These are phyloP conservation scores for Harrya chromipes DNA, from an alignment of 768 basidiomycete species.

Conservation along the genomic window DNA sequence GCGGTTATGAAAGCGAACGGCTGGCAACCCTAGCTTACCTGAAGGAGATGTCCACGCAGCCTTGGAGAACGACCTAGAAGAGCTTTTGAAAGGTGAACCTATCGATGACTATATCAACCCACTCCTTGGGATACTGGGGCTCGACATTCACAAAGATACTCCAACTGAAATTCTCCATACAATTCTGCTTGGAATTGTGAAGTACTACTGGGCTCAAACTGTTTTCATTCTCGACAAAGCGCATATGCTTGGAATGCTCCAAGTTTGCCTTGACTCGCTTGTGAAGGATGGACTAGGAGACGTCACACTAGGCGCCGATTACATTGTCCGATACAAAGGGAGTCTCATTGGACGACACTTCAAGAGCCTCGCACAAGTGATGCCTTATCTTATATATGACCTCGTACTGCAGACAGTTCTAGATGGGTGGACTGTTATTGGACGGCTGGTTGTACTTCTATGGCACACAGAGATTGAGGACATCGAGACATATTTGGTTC, in stretches of 20 bases:
- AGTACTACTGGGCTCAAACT: conserved; percentile 33
- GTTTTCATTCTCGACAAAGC: conserved; percentile 20
- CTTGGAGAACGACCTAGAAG: neutral
- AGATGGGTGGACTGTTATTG: conserved; percentile 30
- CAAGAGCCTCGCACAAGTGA: conserved; percentile 31
- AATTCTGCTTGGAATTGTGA: conserved; percentile 32
- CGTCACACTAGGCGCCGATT: conserved; percentile 26
- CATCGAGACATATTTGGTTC: conserved; percentile 33
- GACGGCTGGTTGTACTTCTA: conserved; percentile 34
- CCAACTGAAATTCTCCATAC: conserved; percentile 35
- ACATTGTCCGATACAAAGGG: conserved; percentile 31
- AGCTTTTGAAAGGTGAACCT: neutral
- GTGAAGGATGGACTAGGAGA: conserved; percentile 22
- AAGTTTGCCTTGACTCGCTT: conserved; percentile 24
- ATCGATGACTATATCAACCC: neutral
- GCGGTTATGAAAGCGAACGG: neutral
- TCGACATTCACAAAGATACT: conserved; percentile 29
- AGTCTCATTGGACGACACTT: conserved; percentile 34
- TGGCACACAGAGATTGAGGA: conserved; percentile 43
- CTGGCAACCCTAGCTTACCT: neutral
- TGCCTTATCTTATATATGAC: conserved; percentile 30
- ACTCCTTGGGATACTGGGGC: neutral
- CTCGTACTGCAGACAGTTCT: conserved; percentile 26
- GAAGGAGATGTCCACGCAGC: neutral
- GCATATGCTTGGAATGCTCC: conserved; percentile 18